Conservation (phyloP, 371 early-diverging fungal genomes). For the Quaeritorhiza haematococci region DNA sequence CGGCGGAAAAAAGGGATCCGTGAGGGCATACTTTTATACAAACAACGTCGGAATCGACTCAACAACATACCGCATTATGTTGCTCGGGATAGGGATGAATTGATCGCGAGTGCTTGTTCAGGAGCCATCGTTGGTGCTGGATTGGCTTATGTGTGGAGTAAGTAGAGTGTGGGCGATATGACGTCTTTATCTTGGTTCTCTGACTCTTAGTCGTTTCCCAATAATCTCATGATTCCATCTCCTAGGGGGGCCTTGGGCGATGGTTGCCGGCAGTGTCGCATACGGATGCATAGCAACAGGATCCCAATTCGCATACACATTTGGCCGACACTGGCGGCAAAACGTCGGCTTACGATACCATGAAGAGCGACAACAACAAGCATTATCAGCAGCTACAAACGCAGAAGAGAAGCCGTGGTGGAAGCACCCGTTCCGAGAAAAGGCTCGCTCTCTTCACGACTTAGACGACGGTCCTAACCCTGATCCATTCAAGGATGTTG, state of each 20-base stretch:
- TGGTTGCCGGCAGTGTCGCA: slow-evolving; percentile 21
- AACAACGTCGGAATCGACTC: slow-evolving; percentile 14
- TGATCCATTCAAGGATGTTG: slow-evolving; percentile 4
- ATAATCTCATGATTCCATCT: not conserved
- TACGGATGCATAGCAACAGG: slow-evolving; percentile 15
- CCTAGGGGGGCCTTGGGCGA: slow-evolving; percentile 16
- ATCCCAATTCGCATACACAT: slow-evolving; percentile 12
- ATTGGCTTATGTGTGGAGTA: slow-evolving; percentile 25
- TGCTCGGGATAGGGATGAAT: slow-evolving; percentile 28
- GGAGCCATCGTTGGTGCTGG: slow-evolving; percentile 31
- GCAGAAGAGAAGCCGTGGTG: not conserved
- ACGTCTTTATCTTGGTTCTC: slow-evolving; percentile 4
- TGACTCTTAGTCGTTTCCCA: not conserved
- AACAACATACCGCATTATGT: slow-evolving; percentile 8
- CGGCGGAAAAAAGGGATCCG: slow-evolving; percentile 12
- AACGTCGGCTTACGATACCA: slow-evolving; percentile 8
- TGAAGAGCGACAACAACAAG: not conserved
- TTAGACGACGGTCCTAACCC: not conserved
- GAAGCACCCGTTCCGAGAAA: not conserved
- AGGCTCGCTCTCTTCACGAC: not conserved
- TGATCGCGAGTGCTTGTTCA: slow-evolving; percentile 21
- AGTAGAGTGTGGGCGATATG: not conserved
- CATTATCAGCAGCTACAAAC: not conserved
- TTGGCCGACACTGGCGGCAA: slow-evolving; percentile 22
- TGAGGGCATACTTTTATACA: slow-evolving; percentile 27